Evolutionary conservation across 2,329 filamentous ascomycete genomes (phyloP).

Genomic region (Talaromyces rugulosus): DNA sequence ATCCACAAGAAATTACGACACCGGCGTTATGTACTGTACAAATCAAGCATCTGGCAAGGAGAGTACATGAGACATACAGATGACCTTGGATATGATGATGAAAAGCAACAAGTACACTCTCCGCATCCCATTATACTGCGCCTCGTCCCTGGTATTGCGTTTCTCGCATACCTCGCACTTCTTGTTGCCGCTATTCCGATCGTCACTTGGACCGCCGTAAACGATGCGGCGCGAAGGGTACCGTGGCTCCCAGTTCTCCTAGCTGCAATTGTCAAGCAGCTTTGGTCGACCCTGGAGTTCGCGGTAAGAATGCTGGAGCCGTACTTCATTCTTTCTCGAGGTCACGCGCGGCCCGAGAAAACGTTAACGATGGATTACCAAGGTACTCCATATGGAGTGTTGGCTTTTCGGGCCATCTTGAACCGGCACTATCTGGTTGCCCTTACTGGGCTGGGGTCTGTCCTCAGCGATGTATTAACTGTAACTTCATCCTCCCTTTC

Average conservation of each 20-base stretch:
- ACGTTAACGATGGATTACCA: slow-evolving; percentile 49
- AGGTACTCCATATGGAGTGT: slow-evolving; percentile 43
- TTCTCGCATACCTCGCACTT: slow-evolving; percentile 35
- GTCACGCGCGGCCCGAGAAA: slow-evolving; percentile 40
- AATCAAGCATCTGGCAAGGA: slow-evolving; percentile 49
- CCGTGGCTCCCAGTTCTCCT: slow-evolving; percentile 45
- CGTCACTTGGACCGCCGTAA: slow-evolving; percentile 41
- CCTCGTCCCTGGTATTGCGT: slow-evolving; percentile 33
- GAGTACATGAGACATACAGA: slow-evolving; percentile 36
- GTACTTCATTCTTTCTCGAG: slow-evolving; percentile 43
- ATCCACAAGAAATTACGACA: slow-evolving; percentile 46
- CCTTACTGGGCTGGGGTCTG: slow-evolving; percentile 41
- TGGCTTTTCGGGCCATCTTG: slow-evolving; percentile 40
- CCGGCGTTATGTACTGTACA: slow-evolving; percentile 47
- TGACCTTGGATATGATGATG: slow-evolving; percentile 19
- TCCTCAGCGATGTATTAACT: slow-evolving; percentile 45
- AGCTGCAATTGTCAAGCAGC: slow-evolving; percentile 43
- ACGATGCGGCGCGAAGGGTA: slow-evolving; percentile 34
- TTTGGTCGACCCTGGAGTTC: slow-evolving; percentile 46
- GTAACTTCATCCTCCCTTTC: slow-evolving; percentile 46
- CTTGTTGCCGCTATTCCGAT: slow-evolving; percentile 39
- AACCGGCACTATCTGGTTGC: slow-evolving; percentile 45
- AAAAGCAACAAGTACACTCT: slow-evolving; percentile 27
- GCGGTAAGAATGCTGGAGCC: slow-evolving; percentile 47
- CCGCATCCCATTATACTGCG: slow-evolving; percentile 46